Base-by-base conservation (phyloP, 2,329 filamentous ascomycete genomes). In the Huntiella abstrusa region DNA sequence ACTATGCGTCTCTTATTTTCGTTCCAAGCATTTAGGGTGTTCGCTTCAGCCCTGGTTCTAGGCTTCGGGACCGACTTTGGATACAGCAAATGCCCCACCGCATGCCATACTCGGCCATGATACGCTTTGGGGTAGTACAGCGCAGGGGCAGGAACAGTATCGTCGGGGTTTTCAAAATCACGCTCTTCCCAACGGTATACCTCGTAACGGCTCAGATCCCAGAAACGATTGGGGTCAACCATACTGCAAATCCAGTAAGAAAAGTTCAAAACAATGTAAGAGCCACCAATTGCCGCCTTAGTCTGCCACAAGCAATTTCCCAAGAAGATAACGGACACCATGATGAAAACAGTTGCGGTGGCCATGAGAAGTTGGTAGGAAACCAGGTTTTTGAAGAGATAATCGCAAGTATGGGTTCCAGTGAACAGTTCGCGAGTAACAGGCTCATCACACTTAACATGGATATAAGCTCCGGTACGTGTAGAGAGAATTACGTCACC, bases 401-500 rank as follows among this genome's bases (percentile, higher is more conserved):
- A 78, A 22, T 67, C 55, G 56, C 75, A 78, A 53, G 72, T 67
- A 52, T 77, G 73, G 0, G 70, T 75, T 12, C 72, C 72, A 0
- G 65, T 67, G 57, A 77, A 78, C 0, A 79, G 63, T 55, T 78
- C 74, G n/a, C 75, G 65, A 1, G 73, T 70, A 2, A 78, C 68
- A 32, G 74, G 67, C 55, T 78, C 73, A 4, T 66, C 65, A 54
- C 74, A 77, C 40, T 63, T 62, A 12, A 79, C 60, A 5, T 76
- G 59, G 2, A 79, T 56, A 52, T 78, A 76, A 1, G 70, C 73
- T 1, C 73, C 73, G 52, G 72, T 68, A 4, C 72, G 67, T 1
- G 74, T 77, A 22, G 69, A 66, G 47, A 78, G 75, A 22, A 77
- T 65, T n/a, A 79, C 66, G 51, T 78, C 73, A 1, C 73, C 73